A percentile compares a stretch with the other conserved stretches of the same genome.
phyloP scores from a whole-genome alignment of 306 rosid genomes.

The Cucumis melo region DNA sequence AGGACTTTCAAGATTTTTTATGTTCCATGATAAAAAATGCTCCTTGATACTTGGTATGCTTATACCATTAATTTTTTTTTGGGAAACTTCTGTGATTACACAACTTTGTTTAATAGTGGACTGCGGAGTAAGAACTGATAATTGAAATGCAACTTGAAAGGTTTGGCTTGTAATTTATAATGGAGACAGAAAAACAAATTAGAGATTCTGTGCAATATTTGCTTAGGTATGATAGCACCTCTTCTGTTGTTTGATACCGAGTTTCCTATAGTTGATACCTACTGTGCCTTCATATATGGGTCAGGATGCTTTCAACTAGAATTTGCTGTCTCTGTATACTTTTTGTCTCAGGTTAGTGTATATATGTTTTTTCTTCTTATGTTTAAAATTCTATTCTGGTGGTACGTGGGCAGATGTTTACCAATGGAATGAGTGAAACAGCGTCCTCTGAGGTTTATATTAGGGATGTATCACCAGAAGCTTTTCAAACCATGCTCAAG shows the following conservation, averaged over 20 bases:
- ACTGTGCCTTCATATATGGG: neutral
- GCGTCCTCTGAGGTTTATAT: slow-evolving; percentile 52
- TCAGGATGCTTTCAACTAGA: neutral
- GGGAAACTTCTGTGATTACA: neutral
- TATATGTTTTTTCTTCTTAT: no score
- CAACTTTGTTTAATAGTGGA: neutral
- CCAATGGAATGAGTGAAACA: slow-evolving; percentile 98
- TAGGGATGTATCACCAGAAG: slow-evolving; percentile 74
- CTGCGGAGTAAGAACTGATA: neutral
- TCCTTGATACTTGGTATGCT: neutral
- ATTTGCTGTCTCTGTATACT: neutral
- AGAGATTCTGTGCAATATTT: neutral
- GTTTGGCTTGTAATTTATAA: neutral
- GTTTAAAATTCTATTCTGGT: neutral
- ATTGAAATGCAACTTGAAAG: neutral
- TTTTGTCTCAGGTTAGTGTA: neutral
- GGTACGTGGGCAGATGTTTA: slow-evolving; percentile 63
- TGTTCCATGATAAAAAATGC: neutral
- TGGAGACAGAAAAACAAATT: neutral
- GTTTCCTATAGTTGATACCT: neutral
- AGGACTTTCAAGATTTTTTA: neutral
- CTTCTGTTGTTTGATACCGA: neutral
- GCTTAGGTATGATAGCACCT: neutral
- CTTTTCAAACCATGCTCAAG: slow-evolving; percentile 61
- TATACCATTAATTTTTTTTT: neutral